phyloP scores from a whole-genome alignment of 1,284 basidiomycete genomes.

The Melampsora abietis-canadensis region DNA sequence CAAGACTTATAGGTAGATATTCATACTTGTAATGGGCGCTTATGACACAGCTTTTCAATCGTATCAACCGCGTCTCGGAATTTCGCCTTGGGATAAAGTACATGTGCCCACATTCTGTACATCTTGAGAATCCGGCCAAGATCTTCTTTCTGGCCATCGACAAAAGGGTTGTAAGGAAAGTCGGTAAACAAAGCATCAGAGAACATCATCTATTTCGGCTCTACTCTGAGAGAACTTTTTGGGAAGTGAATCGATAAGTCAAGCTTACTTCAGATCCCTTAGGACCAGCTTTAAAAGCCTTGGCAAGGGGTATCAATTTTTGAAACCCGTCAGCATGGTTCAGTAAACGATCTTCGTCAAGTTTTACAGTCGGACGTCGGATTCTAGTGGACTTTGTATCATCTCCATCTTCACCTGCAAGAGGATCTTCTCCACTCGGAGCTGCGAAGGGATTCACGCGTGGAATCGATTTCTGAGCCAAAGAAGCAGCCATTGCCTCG shows the following conservation, averaged over 20 bases:
- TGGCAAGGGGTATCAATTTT: conserved; percentile 5
- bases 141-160: conserved; percentile 63
- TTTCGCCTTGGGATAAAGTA: conserved; percentile 77
- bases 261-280: conserved; percentile 23
- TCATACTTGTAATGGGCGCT: conserved; percentile 71
- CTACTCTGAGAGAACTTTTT: neutral
- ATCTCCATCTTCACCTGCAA: no score
- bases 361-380: conserved; percentile 18
- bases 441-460: no score
- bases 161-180: neutral
- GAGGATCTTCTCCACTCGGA: no score
- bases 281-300: conserved; percentile 19
- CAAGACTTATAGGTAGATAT: no score
- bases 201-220: neutral
- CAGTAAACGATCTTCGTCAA: conserved; percentile 15
- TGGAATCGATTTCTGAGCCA: conserved; percentile 4
- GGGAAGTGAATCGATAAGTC: neutral
- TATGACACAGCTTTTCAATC: conserved; percentile 79
- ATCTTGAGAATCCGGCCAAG: conserved; percentile 70
- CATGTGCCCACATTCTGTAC: conserved; percentile 89
- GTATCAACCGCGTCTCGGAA: conserved; percentile 76
- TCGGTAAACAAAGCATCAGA: neutral
- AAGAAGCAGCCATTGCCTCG: conserved; percentile 17
- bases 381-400: neutral
- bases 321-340: conserved; percentile 13